These are phyloP conservation scores for Lactarius quietus DNA, from an alignment of 768 basidiomycete species.

Conservation along the genomic window DNA sequence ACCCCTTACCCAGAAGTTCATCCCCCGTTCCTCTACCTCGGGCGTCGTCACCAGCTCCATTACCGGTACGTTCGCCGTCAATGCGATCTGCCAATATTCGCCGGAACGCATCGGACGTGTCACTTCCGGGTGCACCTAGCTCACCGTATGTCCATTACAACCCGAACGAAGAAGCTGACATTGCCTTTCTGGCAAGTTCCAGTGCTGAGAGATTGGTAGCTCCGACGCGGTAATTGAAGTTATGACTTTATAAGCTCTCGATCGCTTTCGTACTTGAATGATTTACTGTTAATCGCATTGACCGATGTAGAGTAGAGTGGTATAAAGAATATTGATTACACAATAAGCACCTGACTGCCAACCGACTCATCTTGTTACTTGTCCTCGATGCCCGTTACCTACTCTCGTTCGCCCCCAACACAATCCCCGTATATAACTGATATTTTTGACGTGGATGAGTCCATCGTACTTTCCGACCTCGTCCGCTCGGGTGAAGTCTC, in stretches of 20 bases:
- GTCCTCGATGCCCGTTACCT: conserved; percentile 25
- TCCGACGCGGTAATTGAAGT: not conserved
- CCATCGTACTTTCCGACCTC: conserved; percentile 69
- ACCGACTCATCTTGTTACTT: not conserved
- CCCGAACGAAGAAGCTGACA: conserved; percentile 22
- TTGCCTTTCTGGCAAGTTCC: conserved; percentile 19
- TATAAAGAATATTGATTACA: not conserved
- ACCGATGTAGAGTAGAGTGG: not conserved
- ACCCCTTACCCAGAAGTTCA: conserved; percentile 14
- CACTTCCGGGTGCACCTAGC: conserved; percentile 21
- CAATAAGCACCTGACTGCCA: conserved; percentile 1
- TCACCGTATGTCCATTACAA: conserved; percentile 24
- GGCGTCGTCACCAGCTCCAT: conserved; percentile 14
- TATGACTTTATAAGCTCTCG: not conserved
- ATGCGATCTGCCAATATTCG: conserved; percentile 6
- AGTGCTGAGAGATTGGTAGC: conserved; percentile 14
- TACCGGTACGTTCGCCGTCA: conserved; percentile 23
- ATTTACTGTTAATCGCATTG: not conserved
- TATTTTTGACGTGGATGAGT: conserved; percentile 54
- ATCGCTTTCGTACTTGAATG: not conserved
- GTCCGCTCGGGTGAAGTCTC: conserved; percentile 73
- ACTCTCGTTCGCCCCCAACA: conserved; percentile 9
- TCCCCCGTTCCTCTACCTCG: conserved; percentile 21
- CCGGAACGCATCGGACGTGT: conserved; percentile 14
- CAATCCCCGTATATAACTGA: conserved; percentile 13